Percentiles rank a stretch among this genome's conserved stretches.
Conservation (phyloP, 2,329 filamentous ascomycete species). For the Sporothrix pallida region DNA sequence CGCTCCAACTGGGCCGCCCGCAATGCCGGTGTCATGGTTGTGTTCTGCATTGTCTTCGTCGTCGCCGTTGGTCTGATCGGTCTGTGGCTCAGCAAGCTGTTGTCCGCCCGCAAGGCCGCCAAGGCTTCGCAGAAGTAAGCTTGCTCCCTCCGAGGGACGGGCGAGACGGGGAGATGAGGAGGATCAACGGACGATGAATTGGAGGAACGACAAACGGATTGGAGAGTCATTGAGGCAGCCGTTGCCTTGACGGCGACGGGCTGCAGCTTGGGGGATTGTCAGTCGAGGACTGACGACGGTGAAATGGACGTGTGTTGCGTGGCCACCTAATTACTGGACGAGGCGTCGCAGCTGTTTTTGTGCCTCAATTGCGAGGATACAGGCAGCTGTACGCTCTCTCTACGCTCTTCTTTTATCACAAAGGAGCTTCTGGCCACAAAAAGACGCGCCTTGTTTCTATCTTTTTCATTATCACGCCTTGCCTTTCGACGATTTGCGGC, state of each 20-base stretch:
- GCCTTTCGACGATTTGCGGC: slow-evolving; percentile 15
- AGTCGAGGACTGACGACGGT: slow-evolving; percentile 12
- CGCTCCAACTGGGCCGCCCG: slow-evolving; percentile 63
- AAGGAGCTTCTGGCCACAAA: slow-evolving; percentile 31
- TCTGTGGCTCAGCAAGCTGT: slow-evolving; percentile 53
- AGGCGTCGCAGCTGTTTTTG: slow-evolving; percentile 10
- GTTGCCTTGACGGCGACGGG: slow-evolving; percentile 9
- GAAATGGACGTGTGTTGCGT: slow-evolving; percentile 34
- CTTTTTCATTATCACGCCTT: slow-evolving; percentile 20
- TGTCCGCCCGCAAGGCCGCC: slow-evolving; percentile 43
- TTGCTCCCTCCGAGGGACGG: neutral
- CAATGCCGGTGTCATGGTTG: slow-evolving; percentile 66
- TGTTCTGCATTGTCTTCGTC: slow-evolving; percentile 65
- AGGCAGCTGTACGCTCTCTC: slow-evolving; percentile 24
- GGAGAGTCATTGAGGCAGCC: neutral
- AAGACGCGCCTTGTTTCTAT: slow-evolving; percentile 25
- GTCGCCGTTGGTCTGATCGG: slow-evolving; percentile 57
- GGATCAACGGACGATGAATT: neutral
- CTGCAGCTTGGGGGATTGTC: neutral
- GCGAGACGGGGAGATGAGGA: neutral
- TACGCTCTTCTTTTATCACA: slow-evolving; percentile 18
- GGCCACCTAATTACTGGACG: slow-evolving; percentile 34
- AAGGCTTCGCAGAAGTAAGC: slow-evolving; percentile 35
- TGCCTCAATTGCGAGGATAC: neutral
- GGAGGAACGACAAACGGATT: neutral